These are phyloP conservation scores for Manihot esculenta DNA, from an alignment of 441 rosid species.

Conservation along the genomic window DNA sequence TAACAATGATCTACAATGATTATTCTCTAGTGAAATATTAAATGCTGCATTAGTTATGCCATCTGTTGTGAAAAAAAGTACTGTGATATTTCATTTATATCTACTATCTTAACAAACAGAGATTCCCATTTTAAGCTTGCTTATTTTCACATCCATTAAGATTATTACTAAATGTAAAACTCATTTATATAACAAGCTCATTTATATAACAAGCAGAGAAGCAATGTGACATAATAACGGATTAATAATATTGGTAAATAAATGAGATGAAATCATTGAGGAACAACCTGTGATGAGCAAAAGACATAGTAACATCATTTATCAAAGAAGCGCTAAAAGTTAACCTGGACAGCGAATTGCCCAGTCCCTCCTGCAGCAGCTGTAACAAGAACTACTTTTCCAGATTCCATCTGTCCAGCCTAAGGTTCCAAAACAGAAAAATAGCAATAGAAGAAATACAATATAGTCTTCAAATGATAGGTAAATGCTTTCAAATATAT, in stretches of 20 bases:
- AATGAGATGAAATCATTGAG: background rate
- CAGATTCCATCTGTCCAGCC: slow-evolving; percentile 90
- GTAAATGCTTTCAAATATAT: background rate
- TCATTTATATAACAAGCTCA: too few relatives aligned
- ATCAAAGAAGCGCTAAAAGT: slow-evolving; percentile 12
- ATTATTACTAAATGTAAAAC: background rate
- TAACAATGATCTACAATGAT: background rate
- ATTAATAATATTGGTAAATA: background rate
- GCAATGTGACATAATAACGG: too few relatives aligned
- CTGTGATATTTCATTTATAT: too few relatives aligned
- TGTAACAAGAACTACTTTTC: slow-evolving; percentile 83
- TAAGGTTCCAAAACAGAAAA: slow-evolving; percentile 32
- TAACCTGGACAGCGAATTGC: slow-evolving; percentile 97
- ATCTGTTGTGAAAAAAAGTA: too few relatives aligned
- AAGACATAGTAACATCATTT: background rate
- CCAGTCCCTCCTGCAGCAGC: slow-evolving; percentile 99
- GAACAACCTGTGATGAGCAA: background rate
- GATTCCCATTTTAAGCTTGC: too few relatives aligned
- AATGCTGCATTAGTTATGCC: too few relatives aligned
- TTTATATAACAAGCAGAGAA: background rate
- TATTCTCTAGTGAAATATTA: background rate
- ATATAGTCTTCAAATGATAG: slow-evolving; percentile 1
- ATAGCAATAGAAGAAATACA: slow-evolving; percentile 22
- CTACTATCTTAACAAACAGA: too few relatives aligned
- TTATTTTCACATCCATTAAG: too few relatives aligned